Evolutionary conservation across 192 early-diverging fungal genomes (phyloP).

Genomic region (Coemansia sp.): DNA sequence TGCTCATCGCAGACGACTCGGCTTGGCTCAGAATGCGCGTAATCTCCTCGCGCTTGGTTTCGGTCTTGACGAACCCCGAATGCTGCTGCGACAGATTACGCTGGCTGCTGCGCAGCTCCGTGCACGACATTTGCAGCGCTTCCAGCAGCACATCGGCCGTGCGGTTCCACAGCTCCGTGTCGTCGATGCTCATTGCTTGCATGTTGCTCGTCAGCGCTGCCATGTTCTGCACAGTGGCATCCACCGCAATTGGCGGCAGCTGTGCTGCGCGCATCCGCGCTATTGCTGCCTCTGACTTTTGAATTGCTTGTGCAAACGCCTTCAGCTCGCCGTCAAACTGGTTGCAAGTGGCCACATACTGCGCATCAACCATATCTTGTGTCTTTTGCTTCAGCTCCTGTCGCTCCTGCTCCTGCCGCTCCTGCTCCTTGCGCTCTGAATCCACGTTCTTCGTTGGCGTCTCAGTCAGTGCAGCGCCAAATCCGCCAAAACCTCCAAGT

Average conservation of each 20-base stretch:
- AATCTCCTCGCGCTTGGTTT: slow-evolving; percentile 46
- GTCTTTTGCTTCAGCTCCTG: slow-evolving; percentile 30
- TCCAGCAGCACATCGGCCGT: slow-evolving; percentile 42
- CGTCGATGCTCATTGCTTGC: slow-evolving; percentile 36
- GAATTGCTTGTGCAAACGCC: slow-evolving; percentile 24
- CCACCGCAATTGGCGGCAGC: slow-evolving; percentile 43
- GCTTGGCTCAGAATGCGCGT: slow-evolving; percentile 28
- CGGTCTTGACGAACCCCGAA: slow-evolving; percentile 26
- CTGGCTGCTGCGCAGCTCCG: slow-evolving; percentile 46
- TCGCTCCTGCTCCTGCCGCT: slow-evolving; percentile 7
- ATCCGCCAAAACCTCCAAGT: neutral
- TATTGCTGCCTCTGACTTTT: slow-evolving; percentile 25
- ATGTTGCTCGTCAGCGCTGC: slow-evolving; percentile 18
- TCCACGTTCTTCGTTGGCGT: slow-evolving; percentile 10
- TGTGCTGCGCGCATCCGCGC: slow-evolving; percentile 22
- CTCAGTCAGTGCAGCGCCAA: neutral
- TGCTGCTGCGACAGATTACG: slow-evolving; percentile 24
- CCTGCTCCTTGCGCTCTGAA: slow-evolving; percentile 20
- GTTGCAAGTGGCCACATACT: slow-evolving; percentile 48
- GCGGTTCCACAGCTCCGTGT: slow-evolving; percentile 39
- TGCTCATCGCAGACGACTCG: neutral
- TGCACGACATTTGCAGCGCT: slow-evolving; percentile 36
- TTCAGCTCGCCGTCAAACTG: slow-evolving; percentile 42
- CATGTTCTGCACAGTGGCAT: slow-evolving; percentile 26
- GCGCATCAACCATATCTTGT: slow-evolving; percentile 33